Base-by-base conservation (phyloP, 2,329 filamentous ascomycete genomes). In the Penicillium sp. region DNA sequence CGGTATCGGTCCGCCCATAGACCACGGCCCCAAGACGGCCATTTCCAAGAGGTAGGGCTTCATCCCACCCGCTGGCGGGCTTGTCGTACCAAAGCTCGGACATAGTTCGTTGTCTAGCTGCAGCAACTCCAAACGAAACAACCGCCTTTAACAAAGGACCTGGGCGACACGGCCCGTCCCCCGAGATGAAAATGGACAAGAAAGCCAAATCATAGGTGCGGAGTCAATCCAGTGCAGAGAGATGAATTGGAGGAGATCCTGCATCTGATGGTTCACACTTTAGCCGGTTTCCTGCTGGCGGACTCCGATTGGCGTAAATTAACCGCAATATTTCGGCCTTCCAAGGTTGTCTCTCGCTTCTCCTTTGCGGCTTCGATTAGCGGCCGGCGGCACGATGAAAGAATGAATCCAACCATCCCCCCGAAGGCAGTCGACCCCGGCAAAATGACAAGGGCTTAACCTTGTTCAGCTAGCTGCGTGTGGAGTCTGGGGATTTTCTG, bases 31-130 rank as follows among this genome's bases (percentile, higher is more conserved):
- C 79, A 1, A 81, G 69, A 52, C 82, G 76, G 23, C 83, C 82
- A 66, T 84, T 84, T 9, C 83, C 82, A 53, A 85, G 73, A 2
- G 82, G 82, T 1, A 84, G 70, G 29, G 80, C 78, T 61, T 79
- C 71, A 55, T 76, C 70, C 76, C 78, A 81, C 60, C 71, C 62
- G 5, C 48, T 31, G 9, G 73, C 72, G 50, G 71, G 67, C 23
- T 64, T 62, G 5, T 62, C 59, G 59, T 72, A 77, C 72, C 76
- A 78, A 47, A 71, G 54, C 52, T 69, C 68, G 5, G 66, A 69
- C 70, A 73, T 70, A 3, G 50, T 64, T 44, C 19, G 21, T 46
- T 29, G 29, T 35, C 29, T 26, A 13, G 9, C 17, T 13, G 13
- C 26, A 15, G 26, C 11, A 26, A 23, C 21, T 13, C 21, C 15